Evolutionary conservation across 176 grass and related monocot species (phyloP).

Genomic region (Zea luxurians): DNA sequence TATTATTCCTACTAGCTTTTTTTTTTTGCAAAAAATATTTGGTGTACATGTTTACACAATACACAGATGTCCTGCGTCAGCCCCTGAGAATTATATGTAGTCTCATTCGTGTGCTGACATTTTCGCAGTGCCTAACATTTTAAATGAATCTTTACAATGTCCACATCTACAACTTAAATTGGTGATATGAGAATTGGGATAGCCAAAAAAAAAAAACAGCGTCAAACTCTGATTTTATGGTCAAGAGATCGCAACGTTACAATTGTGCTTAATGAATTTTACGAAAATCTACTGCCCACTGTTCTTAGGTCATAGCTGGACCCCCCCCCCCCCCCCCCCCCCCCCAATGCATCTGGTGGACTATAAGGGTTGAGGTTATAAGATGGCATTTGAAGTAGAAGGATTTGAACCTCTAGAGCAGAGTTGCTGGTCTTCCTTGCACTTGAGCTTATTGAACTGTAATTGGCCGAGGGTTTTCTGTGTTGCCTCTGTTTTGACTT

Average conservation of each 20-base stretch:
- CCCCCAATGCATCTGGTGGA: not conserved
- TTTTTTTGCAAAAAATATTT: not conserved
- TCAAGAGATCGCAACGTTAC: not conserved
- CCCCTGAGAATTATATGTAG: too few species aligned
- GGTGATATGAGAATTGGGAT: not conserved
- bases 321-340: too few species aligned
- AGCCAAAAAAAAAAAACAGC: not conserved
- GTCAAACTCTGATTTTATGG: not conserved
- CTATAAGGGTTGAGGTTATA: not conserved
- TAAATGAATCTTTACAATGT: not conserved
- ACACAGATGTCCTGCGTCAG: not conserved
- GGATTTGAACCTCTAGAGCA: not conserved
- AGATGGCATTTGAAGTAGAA: not conserved
- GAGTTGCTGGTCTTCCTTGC: not conserved
- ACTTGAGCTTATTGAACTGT: conserved; percentile 26
- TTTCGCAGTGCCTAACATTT: not conserved
- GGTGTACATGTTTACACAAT: not conserved
- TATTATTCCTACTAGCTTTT: not conserved
- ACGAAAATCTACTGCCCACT: not conserved
- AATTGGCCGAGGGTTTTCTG: not conserved
- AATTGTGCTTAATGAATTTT: not conserved
- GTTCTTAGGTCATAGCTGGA: not conserved
- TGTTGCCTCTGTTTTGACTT: not conserved
- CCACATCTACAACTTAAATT: not conserved
- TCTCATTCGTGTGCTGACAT: not conserved